A percentile compares a stretch with the other conserved stretches of the same genome.
Conservation (phyloP, 495 filamentous ascomycete species). For the Hypoxylon lenormandii region DNA sequence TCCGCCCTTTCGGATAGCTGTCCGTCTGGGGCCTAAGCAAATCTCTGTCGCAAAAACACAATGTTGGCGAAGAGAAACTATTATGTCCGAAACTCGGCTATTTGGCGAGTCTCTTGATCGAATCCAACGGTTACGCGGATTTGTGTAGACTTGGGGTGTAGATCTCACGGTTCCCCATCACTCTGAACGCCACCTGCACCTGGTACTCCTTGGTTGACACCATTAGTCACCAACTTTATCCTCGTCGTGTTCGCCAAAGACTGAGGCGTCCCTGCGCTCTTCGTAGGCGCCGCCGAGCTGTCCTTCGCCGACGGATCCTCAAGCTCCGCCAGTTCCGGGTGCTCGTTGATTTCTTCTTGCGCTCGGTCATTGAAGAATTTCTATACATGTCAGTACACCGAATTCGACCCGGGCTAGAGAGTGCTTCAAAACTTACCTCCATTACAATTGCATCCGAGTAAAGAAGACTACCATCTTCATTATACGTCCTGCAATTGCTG, state of each 20-base stretch:
- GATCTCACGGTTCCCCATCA: constrained; percentile 56
- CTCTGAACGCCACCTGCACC: constrained; percentile 56
- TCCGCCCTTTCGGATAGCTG: constrained; percentile 1
- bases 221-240: constrained; percentile 70
- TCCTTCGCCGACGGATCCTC: constrained; percentile 72
- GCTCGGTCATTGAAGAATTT: constrained; percentile 74
- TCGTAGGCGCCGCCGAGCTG: constrained; percentile 72
- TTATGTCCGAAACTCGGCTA: constrained; percentile 4
- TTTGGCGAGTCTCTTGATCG: neutral
- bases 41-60: constrained; percentile 25
- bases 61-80: constrained; percentile 10
- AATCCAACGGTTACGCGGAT: neutral
- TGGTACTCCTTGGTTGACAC: constrained; percentile 58
- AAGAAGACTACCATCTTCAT: constrained; percentile 90
- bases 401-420: constrained; percentile 1
- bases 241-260: constrained; percentile 61
- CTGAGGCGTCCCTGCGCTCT: constrained; percentile 77
- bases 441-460: constrained; percentile 93
- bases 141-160: neutral
- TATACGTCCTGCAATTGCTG: constrained; percentile 91
- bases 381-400: constrained; percentile 55
- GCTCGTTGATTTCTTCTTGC: constrained; percentile 73
- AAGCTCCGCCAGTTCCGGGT: constrained; percentile 79
- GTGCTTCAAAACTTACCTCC: constrained; percentile 76
- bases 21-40: constrained; percentile 5